Evolutionary conservation across 306 rosid species (phyloP), one percentile per base, ranked within the genome.

Genomic region (Boehmeria nivea): DNA sequence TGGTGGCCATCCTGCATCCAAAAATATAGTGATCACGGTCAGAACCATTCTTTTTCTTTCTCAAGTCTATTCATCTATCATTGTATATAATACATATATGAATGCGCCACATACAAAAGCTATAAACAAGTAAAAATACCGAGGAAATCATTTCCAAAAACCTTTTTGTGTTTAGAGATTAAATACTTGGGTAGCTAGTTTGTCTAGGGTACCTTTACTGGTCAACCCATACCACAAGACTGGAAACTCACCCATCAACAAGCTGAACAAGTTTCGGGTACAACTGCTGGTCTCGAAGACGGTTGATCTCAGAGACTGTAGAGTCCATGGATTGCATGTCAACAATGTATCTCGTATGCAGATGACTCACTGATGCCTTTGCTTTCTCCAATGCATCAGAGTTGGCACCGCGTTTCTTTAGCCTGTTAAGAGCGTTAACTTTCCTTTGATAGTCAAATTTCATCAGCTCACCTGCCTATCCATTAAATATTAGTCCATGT

Each of bases 271-370:
- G 96, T 62, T 77, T 83, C 22, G 95, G 95, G 76, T 81, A 83
- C 66, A 93, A 64, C 69, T 75, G 99, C 15, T 85, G 72, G 34
- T 93, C 96, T 18, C 99, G 87, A 75, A 93, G 72, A 1, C 88
- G 84, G 67, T 73, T 85, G 65, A 93, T 93, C 87, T 93, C 99
- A 2, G 83, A 71, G 43, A 93, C 95, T 12, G 99, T 93, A 28
- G 99, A 93, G 70, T 93, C 99, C 99, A 93, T 60, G 76, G 99
- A 82, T 66, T 93, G 99, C 95, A 93, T 87, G 70, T 93, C 99
- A 38, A 93, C 99, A 60, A 87, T 93, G 74, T 93, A 93, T 77
- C 96, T 78, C 15, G 99, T 93, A 63, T 87, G 99, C 76, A 93
- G 81, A 72, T 78, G 96, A 68, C 95, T 93, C 50, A 93, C 95